phyloP scores from a whole-genome alignment of 495 filamentous ascomycete genomes.

The Xylaria cubensis region DNA sequence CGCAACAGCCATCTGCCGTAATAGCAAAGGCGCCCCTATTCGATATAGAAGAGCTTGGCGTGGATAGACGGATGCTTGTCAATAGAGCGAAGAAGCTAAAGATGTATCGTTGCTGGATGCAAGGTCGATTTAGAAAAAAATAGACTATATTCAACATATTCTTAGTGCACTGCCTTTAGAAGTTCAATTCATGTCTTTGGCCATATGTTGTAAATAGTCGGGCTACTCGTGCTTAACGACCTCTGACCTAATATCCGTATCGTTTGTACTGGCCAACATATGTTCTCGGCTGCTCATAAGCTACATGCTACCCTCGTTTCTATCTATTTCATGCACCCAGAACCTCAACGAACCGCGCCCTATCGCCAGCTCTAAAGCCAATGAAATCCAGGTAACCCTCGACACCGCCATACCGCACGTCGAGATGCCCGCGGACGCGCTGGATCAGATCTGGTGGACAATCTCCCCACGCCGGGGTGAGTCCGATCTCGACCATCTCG shows the following conservation, averaged over 20 bases:
- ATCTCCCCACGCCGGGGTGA: slow-evolving; percentile 71
- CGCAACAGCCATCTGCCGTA: not conserved
- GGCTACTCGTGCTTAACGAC: not conserved
- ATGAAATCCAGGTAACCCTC: slow-evolving; percentile 64
- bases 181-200: not conserved
- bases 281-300: not conserved
- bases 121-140: slow-evolving; percentile 85
- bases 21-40: slow-evolving; percentile 50
- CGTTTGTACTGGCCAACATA: not conserved
- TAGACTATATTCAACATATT: slow-evolving; percentile 34
- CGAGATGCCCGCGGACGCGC: slow-evolving; percentile 57
- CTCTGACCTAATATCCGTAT: not conserved
- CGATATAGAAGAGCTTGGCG: slow-evolving; percentile 75
- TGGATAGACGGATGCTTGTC: slow-evolving; percentile 87
- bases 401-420: slow-evolving; percentile 64
- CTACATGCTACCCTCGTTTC: not conserved
- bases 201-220: not conserved
- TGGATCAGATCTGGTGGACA: slow-evolving; percentile 64
- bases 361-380: slow-evolving; percentile 57
- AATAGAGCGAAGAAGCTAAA: slow-evolving; percentile 89
- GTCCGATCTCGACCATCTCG: slow-evolving; percentile 72
- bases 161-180: not conserved
- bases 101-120: slow-evolving; percentile 99
- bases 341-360: slow-evolving; percentile 35
- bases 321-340: slow-evolving; percentile 26